Conservation (phyloP, 1,284 basidiomycete genomes). For the Microbotryum saponariae region DNA sequence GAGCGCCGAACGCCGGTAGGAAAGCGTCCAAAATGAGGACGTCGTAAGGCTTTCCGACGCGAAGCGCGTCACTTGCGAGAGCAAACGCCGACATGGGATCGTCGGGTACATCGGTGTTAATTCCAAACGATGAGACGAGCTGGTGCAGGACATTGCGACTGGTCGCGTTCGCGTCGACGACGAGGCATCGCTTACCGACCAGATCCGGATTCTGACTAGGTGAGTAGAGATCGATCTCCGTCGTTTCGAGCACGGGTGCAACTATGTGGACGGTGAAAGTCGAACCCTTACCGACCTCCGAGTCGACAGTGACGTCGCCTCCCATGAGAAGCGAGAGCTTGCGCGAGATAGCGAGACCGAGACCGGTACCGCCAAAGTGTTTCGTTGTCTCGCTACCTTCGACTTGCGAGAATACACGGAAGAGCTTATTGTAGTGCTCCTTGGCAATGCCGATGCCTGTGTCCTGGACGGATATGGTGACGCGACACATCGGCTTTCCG, state of each 20-base stretch:
- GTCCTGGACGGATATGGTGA: constrained; percentile 23
- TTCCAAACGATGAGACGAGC: constrained; percentile 22
- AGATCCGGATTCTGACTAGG: constrained; percentile 20
- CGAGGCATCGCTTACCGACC: constrained; percentile 20
- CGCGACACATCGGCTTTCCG: neutral
- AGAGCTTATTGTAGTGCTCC: constrained; percentile 26
- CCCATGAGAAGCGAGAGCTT: constrained; percentile 28
- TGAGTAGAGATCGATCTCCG: constrained; percentile 17
- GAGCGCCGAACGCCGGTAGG: constrained; percentile 26
- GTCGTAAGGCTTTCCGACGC: constrained; percentile 6
- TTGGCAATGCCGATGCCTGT: constrained; percentile 31
- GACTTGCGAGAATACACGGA: constrained; percentile 30
- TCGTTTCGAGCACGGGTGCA: neutral
- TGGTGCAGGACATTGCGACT: constrained; percentile 16
- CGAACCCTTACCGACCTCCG: constrained; percentile 29
- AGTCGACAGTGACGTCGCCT: constrained; percentile 29
- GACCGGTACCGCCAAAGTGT: constrained; percentile 31
- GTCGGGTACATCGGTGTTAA: constrained; percentile 1
- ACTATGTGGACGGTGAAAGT: constrained; percentile 28
- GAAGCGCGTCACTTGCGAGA: constrained; percentile 7
- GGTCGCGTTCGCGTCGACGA: constrained; percentile 25
- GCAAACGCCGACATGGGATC: constrained; percentile 9
- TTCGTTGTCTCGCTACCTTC: constrained; percentile 23
- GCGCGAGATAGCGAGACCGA: constrained; percentile 30
- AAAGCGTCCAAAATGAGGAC: constrained; percentile 28